Conservation (phyloP, 75 land plant species). For the Cryptomeria japonica region DNA sequence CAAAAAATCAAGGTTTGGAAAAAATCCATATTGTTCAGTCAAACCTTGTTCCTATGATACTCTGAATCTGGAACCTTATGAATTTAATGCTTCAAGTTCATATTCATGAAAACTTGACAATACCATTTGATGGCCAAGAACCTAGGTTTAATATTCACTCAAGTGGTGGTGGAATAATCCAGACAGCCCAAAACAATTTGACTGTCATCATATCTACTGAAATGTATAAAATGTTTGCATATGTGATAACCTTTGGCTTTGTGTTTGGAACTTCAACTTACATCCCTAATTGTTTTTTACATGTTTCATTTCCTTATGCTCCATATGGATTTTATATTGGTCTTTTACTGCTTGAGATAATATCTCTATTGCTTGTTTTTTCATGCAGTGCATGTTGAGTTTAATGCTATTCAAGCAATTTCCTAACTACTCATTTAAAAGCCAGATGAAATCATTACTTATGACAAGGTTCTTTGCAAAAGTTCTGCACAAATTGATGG, state of each 20-base stretch:
- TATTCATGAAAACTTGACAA: background rate
- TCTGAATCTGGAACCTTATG: background rate
- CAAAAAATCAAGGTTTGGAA: background rate
- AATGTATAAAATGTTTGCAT: background rate
- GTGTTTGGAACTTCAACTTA: background rate
- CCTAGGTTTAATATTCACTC: background rate
- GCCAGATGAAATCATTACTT: background rate
- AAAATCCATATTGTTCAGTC: background rate
- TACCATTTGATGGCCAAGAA: background rate
- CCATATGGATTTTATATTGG: background rate
- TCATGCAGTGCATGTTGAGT: background rate
- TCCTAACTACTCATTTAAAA: background rate
- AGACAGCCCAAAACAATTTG: background rate
- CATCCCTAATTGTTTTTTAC: background rate
- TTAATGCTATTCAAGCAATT: background rate
- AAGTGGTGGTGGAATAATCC: background rate
- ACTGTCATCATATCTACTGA: background rate
- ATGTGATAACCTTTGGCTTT: background rate
- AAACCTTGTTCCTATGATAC: background rate
- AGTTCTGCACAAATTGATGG: background rate
- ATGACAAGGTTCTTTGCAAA: background rate
- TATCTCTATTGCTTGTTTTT: background rate
- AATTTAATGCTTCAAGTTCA: background rate
- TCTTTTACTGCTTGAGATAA: background rate
- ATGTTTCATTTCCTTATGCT: background rate